Percentiles rank a stretch among this genome's conserved stretches.
Evolutionary conservation across 352 stramenopile species (phyloP).

Genomic region (Pythium sukuiense): DNA sequence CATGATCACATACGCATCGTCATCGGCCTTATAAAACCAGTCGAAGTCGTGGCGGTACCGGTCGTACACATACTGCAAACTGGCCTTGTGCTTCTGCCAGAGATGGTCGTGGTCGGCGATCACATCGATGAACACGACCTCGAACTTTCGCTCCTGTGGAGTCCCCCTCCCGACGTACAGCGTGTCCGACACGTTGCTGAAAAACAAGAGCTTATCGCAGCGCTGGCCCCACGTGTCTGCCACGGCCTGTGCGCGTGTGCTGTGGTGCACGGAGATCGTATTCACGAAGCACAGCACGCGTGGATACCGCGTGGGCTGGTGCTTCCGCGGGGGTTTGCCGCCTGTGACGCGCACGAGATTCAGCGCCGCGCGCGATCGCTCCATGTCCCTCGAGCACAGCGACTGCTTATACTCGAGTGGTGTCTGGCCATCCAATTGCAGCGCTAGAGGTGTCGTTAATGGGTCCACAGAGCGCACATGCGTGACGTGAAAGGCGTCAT

Average conservation of each 20-base stretch:
- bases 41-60: slow-evolving; percentile 77
- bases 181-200: slow-evolving; percentile 67
- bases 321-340: slow-evolving; percentile 11
- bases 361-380: slow-evolving; percentile 16
- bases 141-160: slow-evolving; percentile 32
- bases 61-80: slow-evolving; percentile 64
- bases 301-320: slow-evolving; percentile 30
- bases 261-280: slow-evolving; percentile 75
- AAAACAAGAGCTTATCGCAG: slow-evolving; percentile 80
- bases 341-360: slow-evolving; percentile 43
- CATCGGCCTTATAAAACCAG: slow-evolving; percentile 87
- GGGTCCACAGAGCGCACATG: neutral
- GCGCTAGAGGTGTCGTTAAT: neutral
- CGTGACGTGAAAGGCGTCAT: neutral
- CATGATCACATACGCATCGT: slow-evolving; percentile 82
- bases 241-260: slow-evolving; percentile 55
- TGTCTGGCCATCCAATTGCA: neutral
- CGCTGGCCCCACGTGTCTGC: slow-evolving; percentile 79
- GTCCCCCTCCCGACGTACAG: slow-evolving; percentile 40
- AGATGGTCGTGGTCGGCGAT: slow-evolving; percentile 77
- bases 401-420: neutral
- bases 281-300: slow-evolving; percentile 81
- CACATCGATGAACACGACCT: slow-evolving; percentile 72
- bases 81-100: slow-evolving; percentile 84
- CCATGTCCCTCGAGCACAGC: neutral